phyloP scores from a whole-genome alignment of 2,329 filamentous ascomycete species.

The Penicillium sp. region DNA sequence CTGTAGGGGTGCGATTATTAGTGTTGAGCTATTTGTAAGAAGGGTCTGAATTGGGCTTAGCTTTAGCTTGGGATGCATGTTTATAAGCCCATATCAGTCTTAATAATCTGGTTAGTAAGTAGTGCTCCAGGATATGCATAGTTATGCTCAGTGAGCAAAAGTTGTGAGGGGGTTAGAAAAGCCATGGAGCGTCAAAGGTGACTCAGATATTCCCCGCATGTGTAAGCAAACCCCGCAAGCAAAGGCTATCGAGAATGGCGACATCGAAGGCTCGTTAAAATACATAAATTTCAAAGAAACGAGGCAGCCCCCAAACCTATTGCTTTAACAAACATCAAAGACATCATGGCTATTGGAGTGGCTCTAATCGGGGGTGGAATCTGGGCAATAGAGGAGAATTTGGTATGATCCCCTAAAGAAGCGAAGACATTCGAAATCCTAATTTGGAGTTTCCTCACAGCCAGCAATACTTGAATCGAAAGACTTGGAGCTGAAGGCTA shows the following conservation, averaged over 20 bases:
- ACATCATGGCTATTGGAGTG: constrained; percentile 5
- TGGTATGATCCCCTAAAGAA: constrained; percentile 30
- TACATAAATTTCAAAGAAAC: background rate
- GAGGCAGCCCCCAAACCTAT: background rate
- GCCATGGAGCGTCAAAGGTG: too few relatives aligned
- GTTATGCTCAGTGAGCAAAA: too few relatives aligned
- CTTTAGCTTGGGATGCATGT: too few relatives aligned
- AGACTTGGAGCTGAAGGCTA: constrained; percentile 49
- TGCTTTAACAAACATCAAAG: background rate
- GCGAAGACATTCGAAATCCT: background rate
- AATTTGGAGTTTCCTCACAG: constrained; percentile 23
- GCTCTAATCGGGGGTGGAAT: constrained; percentile 34
- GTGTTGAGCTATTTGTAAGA: too few relatives aligned
- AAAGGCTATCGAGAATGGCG: too few relatives aligned
- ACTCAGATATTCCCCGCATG: too few relatives aligned
- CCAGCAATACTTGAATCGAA: constrained; percentile 49
- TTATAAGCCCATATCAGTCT: too few relatives aligned
- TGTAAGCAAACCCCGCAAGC: background rate
- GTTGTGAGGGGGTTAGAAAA: too few relatives aligned
- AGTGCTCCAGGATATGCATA: too few relatives aligned
- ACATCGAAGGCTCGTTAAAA: background rate
- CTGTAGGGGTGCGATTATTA: too few relatives aligned
- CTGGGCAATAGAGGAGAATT: constrained; percentile 56
- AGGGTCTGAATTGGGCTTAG: too few relatives aligned
- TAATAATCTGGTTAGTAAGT: too few relatives aligned